Percentiles rank a stretch among this genome's conserved stretches.
Conservation (phyloP, 306 rosid genomes). For the Cucumis sativus region DNA sequence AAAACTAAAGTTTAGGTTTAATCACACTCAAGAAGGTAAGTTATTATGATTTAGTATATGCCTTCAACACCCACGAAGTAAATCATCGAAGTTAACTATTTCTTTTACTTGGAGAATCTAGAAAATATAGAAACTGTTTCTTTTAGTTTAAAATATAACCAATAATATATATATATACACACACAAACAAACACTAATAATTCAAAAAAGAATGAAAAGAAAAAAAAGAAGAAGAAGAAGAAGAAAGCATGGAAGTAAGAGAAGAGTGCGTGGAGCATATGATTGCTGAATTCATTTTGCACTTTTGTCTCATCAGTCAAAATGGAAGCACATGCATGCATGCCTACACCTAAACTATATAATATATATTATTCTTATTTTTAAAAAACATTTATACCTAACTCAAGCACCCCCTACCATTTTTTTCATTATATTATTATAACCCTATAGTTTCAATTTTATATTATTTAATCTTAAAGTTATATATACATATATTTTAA, state of each 20-base stretch:
- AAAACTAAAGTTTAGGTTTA: no score
- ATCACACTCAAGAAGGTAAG: no score
- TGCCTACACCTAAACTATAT: neutral
- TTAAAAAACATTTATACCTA: neutral
- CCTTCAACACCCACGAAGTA: no score
- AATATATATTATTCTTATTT: neutral
- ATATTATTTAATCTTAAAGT: no score
- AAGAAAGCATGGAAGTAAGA: neutral
- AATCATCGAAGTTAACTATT: no score
- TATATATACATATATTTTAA: neutral
- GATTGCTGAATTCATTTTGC: neutral
- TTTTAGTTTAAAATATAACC: no score
- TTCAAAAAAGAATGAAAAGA: neutral
- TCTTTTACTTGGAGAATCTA: no score
- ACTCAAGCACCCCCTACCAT: neutral
- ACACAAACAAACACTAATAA: no score
- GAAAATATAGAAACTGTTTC: no score
- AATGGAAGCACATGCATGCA: slow-evolving; percentile 7
- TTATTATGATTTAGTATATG: no score
- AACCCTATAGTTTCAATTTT: neutral
- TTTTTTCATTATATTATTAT: neutral
- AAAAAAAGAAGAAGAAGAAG: neutral
- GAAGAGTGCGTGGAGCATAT: slow-evolving; percentile 4
- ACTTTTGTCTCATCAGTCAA: neutral
- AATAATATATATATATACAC: no score